These are phyloP conservation scores for Rhodomyrtus tomentosa DNA, from an alignment of 345 rosid genomes.

Conservation along the genomic window DNA sequence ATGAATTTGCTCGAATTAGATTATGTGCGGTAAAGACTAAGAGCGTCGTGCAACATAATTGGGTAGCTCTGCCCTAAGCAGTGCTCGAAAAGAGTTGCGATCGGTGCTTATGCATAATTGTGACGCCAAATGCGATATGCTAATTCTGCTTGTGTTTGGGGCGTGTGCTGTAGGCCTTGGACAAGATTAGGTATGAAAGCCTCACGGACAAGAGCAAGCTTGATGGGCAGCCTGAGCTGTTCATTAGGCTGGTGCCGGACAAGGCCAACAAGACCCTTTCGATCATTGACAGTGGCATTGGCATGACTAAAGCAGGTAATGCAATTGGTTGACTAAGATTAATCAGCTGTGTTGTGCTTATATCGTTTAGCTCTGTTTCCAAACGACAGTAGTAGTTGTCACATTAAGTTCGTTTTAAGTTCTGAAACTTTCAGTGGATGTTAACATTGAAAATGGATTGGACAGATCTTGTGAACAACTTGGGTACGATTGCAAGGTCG, in stretches of 20 bases:
- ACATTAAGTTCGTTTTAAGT: no score
- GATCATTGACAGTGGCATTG: constrained; percentile 29
- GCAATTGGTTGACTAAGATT: neutral
- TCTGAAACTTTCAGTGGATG: neutral
- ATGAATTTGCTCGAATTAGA: neutral
- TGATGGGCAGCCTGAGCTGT: constrained; percentile 31
- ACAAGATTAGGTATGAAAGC: constrained; percentile 29
- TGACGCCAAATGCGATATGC: neutral
- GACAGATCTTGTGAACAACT: constrained; percentile 30
- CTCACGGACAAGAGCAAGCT: constrained; percentile 40
- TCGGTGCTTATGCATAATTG: neutral
- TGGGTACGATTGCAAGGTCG: constrained; percentile 39
- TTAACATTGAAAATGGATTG: neutral
- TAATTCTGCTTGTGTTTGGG: neutral
- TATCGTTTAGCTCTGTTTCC: neutral
- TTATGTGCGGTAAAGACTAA: neutral
- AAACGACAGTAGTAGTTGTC: accelerated
- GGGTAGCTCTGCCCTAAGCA: neutral
- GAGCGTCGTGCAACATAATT: neutral
- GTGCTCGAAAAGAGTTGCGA: neutral
- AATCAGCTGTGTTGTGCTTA: no score
- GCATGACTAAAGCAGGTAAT: constrained; percentile 42
- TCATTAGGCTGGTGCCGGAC: constrained; percentile 32
- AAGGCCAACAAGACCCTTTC: constrained; percentile 28
- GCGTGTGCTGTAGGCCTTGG: constrained; percentile 15